A percentile compares a stretch with the other conserved stretches of the same genome.
Conservation (phyloP, 75 land plant genomes). For the Adiantum capillusveneris region DNA sequence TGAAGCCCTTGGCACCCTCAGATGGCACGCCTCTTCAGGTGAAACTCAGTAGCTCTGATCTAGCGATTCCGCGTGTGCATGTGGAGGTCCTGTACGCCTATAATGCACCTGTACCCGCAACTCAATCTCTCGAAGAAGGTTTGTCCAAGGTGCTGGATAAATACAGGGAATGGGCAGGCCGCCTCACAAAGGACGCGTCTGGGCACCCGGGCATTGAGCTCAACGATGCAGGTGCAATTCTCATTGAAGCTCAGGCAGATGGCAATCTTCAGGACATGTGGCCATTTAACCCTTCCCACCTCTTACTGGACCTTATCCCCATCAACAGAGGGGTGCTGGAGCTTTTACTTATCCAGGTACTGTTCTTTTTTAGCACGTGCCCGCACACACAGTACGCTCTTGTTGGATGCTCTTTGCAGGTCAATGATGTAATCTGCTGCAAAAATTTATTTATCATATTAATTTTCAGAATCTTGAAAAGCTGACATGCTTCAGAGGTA, state of each 20-base stretch:
- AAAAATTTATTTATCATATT: too few relatives aligned
- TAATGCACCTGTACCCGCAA: constrained; percentile 23
- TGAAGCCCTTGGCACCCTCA: too few relatives aligned
- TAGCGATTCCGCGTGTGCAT: constrained; percentile 36
- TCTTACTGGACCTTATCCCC: constrained; percentile 32
- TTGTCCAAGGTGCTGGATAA: constrained; percentile 20
- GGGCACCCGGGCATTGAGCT: constrained; percentile 14
- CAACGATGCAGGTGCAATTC: constrained; percentile 45
- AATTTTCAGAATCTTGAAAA: too few relatives aligned
- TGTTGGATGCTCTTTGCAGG: too few relatives aligned
- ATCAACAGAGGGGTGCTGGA: constrained; percentile 26
- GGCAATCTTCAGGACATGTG: constrained; percentile 23
- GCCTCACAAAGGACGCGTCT: constrained; percentile 11
- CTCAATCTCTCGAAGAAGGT: constrained; percentile 12
- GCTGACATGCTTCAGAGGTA: too few relatives aligned
- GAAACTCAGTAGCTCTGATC: constrained; percentile 40
- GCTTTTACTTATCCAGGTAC: constrained; percentile 47
- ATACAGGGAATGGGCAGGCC: constrained; percentile 49
- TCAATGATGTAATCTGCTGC: too few relatives aligned
- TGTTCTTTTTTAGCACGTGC: too few relatives aligned
- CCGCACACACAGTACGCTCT: too few relatives aligned
- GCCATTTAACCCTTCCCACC: constrained; percentile 34
- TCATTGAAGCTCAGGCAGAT: constrained; percentile 51
- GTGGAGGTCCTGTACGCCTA: constrained; percentile 40
- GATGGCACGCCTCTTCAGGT: too few relatives aligned